These are phyloP conservation scores for Fraxinus velutina DNA, from an alignment of 305 asterid genomes.

Conservation along the genomic window DNA sequence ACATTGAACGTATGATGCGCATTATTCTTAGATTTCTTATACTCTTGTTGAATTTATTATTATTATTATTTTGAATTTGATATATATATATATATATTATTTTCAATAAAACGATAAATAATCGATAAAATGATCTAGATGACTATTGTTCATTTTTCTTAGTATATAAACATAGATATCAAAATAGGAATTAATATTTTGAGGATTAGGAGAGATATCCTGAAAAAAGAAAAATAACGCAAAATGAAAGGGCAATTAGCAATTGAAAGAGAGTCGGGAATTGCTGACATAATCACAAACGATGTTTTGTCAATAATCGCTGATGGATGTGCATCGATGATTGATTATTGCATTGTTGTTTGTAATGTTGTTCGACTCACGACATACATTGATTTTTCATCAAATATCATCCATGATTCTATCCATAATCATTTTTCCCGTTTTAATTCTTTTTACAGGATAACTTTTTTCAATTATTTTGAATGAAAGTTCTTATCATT, in stretches of 20 bases:
- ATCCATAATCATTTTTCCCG: too few species aligned
- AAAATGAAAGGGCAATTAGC: not conserved
- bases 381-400: not conserved
- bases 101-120: too few species aligned
- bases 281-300: not conserved
- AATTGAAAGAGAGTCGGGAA: not conserved
- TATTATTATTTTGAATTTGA: too few species aligned
- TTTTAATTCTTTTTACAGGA: too few species aligned
- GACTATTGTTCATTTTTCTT: too few species aligned
- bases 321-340: not conserved
- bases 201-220: not conserved
- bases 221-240: not conserved
- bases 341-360: not conserved
- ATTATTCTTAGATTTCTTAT: too few species aligned
- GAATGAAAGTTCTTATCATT: not conserved
- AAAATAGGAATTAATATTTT: not conserved
- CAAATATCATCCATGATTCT: not conserved
- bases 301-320: not conserved
- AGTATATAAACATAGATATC: not conserved
- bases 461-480: not conserved
- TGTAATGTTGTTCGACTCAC: not conserved
- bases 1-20: too few species aligned
- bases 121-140: too few species aligned
- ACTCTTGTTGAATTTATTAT: too few species aligned
- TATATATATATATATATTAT: too few species aligned